Evolutionary conservation across 2,329 filamentous ascomycete genomes (phyloP).

Genomic region (Penicillium corylophilum): DNA sequence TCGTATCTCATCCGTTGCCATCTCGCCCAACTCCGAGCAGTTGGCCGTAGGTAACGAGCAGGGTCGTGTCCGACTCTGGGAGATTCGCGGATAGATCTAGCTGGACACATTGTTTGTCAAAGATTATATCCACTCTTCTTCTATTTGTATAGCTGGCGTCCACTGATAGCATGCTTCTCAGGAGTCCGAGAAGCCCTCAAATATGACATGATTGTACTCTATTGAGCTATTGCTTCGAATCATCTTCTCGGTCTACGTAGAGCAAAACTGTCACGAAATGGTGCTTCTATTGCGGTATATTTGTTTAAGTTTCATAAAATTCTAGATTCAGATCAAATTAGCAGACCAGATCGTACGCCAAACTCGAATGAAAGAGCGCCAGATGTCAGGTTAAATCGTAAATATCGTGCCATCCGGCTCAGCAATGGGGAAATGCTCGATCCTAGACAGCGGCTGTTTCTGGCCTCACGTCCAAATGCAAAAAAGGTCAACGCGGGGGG

Average conservation of each 20-base stretch:
- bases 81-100: slow-evolving; percentile 64
- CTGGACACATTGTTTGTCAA: neutral
- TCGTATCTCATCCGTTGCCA: slow-evolving; percentile 72
- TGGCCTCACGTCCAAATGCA: neutral
- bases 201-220: neutral
- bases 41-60: slow-evolving; percentile 85
- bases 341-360: neutral
- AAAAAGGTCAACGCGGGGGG: neutral
- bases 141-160: slow-evolving; percentile 1
- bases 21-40: slow-evolving; percentile 64
- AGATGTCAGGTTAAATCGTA: slow-evolving; percentile 7
- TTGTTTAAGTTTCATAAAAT: neutral
- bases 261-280: neutral
- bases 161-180: neutral
- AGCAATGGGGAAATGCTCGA: slow-evolving; percentile 10
- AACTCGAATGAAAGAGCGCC: neutral
- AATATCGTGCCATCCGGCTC: slow-evolving; percentile 10
- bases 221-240: neutral
- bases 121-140: neutral
- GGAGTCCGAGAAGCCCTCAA: neutral
- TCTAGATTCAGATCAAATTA: neutral
- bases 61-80: slow-evolving; percentile 88
- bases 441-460: neutral
- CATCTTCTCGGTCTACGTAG: neutral
- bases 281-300: neutral